Evolutionary conservation across 1,284 basidiomycete genomes (phyloP), one percentile per base, ranked within the genome.

Genomic region (Moniliophthora roreri): DNA sequence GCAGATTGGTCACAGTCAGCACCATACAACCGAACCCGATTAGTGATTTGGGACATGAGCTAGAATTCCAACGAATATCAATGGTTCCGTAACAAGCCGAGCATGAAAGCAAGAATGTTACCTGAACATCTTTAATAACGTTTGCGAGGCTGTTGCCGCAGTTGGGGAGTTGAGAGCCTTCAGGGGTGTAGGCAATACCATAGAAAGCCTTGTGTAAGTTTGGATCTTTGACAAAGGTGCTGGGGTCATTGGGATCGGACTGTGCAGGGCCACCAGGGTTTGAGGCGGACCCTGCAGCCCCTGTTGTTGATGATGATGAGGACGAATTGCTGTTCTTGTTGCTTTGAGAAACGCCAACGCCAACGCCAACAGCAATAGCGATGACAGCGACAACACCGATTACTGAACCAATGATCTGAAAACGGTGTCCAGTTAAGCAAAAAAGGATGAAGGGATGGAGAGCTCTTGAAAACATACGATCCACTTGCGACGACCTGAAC

Each of bases 131-230:
- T 50, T 63, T 64, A 44, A 79, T 79, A 42, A 79, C 72, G 51
- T 70, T 60, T 36, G 66, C 77, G 21, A 80, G 65, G 15, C 66
- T 69, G 51, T 72, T 76, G 20, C 73, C 74, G 57, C 81, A 83
- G 10, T 74, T 65, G 26, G 75, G 77, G 42, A 79, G 63, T 45
- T 77, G 70, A 16, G 77, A 73, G 59, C 80, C 78, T 50, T 78
- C 77, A 0, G 87, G 86, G 3, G 85, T 87, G 65, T 90, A 83
- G 0, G 79, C 78, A 45, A 59, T 67, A 20, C 83, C 87, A 66
- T 81, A 90, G 68, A 92, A 87, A 4, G 78, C 78, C 54, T 81
- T 76, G 61, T 83, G 78, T 26, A 91, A 69, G 3, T 70, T 69
- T 2, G 73, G 51, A 65, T 91, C 80, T 66, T 82, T 83, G n/a